Evolutionary conservation across 2,329 filamentous ascomycete genomes (phyloP).

Genomic region (Pseudovirgaria hyperparasitica): DNA sequence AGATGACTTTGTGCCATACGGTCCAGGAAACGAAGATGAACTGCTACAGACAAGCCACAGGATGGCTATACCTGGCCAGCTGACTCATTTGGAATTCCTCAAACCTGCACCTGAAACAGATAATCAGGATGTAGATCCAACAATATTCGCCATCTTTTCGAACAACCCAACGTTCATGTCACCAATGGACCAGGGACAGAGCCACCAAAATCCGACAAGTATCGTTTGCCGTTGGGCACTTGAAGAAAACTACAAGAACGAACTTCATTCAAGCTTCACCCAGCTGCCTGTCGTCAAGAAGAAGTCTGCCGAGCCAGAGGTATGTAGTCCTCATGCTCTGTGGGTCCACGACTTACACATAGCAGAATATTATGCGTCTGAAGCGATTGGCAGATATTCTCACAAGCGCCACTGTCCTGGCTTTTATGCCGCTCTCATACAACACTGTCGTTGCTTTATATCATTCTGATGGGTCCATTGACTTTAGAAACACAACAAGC

Average conservation of each 20-base stretch:
- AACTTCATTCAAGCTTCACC: conserved; percentile 63
- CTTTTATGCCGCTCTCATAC: conserved; percentile 54
- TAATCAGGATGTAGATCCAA: conserved; percentile 45
- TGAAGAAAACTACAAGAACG: conserved; percentile 46
- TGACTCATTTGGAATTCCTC: conserved; percentile 66
- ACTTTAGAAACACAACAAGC: conserved; percentile 64
- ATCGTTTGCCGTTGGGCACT: conserved; percentile 76
- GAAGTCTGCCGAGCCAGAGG: conserved; percentile 31
- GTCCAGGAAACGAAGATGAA: conserved; percentile 12
- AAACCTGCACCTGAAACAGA: conserved; percentile 50
- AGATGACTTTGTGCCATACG: conserved; percentile 18
- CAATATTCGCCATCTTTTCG: conserved; percentile 63
- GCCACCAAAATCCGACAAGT: conserved; percentile 54
- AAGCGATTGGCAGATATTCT: conserved; percentile 53
- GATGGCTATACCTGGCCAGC: conserved; percentile 18
- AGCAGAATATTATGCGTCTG: conserved; percentile 24
- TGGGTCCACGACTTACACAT: neutral
- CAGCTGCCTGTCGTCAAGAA: conserved; percentile 57
- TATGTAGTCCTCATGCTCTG: conserved; percentile 15
- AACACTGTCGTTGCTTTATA: conserved; percentile 60
- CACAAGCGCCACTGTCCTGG: conserved; percentile 58
- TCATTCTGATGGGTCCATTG: conserved; percentile 68
- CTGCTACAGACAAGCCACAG: conserved; percentile 12
- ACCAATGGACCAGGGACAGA: conserved; percentile 35
- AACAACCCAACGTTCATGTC: conserved; percentile 30